Evolutionary conservation across 78 protist species (phyloP), one percentile per base, ranked within the genome.

Genomic region (Dictyostelium capitatum): DNA sequence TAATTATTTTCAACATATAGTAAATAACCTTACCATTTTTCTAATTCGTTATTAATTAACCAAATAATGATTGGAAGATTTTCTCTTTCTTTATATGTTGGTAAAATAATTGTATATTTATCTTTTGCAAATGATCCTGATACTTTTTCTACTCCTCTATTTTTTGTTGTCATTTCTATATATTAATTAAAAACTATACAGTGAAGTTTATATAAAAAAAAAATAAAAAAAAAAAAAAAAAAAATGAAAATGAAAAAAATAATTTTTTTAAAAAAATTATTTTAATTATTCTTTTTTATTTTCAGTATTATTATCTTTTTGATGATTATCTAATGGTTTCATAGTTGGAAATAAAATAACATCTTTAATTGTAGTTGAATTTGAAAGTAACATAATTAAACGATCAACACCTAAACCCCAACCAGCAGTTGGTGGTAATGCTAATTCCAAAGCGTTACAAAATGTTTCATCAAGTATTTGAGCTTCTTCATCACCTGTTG

Each of bases 351-450:
- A 99, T 51, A 98, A 92, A 3, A 99, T 89, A 20, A 99, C 99
- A 82, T 99, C 99, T 96, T 98, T 98, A 97, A 99, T 99, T 89
- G 97, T 97, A 43, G 72, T 47, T 25, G 90, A 25, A 91, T 98
- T 98, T 14, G 99, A 95, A 32, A 99, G 67, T 62, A 99, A 48
- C 99, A 99, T 99, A 67, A 82, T 14, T 25, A 99, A 73, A 37
- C 99, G 96, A 94, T 99, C 99, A 74, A 99, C 96, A 72, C 99
- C 99, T 80, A 99, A 37, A 47, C 99, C 99, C 98, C 98, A 98
- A 3, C 99, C 99, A 46, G 87, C 99, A 32, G 99, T 99, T 32
- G 99, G 99, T 5, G 99, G 99, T 46, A 99, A 96, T 17, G 99
- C 99, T 43, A 97, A 97, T 81, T 99, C 99, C 32, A 99, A 96